These are phyloP conservation scores for Fusarium clavum DNA, from an alignment of 2,329 filamentous ascomycete species.

Conservation along the genomic window DNA sequence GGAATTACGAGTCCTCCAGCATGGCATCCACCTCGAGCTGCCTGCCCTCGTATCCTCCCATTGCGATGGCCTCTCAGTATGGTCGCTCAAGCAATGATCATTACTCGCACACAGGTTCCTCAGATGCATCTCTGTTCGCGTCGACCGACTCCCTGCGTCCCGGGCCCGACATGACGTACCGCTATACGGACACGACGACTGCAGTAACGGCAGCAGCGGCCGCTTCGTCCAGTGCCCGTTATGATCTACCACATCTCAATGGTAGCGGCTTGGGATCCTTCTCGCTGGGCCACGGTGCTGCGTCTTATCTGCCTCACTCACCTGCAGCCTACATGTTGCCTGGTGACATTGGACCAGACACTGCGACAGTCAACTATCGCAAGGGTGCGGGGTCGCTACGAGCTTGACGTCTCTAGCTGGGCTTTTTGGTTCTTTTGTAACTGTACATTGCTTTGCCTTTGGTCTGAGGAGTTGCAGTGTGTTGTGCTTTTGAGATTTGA, in stretches of 20 bases:
- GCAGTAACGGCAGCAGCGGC: constrained; percentile 25
- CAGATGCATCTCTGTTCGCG: constrained; percentile 27
- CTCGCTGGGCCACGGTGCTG: constrained; percentile 21
- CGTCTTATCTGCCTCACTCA: constrained; percentile 26
- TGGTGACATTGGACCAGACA: constrained; percentile 29
- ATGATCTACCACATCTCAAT: constrained; percentile 28
- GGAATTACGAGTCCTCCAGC: constrained; percentile 41
- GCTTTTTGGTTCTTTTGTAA: background rate
- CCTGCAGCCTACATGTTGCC: constrained; percentile 39
- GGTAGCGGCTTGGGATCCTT: constrained; percentile 17
- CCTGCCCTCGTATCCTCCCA: constrained; percentile 34
- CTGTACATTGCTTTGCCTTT: constrained; percentile 10
- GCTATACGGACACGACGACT: constrained; percentile 48
- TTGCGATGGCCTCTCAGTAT: constrained; percentile 32
- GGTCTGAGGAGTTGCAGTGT: constrained; percentile 10
- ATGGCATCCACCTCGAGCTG: constrained; percentile 32
- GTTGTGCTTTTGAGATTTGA: constrained; percentile 10
- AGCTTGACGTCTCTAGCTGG: constrained; percentile 8
- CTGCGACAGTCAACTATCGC: constrained; percentile 26
- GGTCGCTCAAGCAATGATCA: constrained; percentile 32
- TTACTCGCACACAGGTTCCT: constrained; percentile 36
- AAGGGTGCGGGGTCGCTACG: constrained; percentile 36
- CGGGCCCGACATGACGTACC: constrained; percentile 46
- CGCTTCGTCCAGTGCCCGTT: constrained; percentile 20
- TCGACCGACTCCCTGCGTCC: constrained; percentile 25